Evolutionary conservation across 106 monocot species (phyloP).

Genomic region (Phalaenopsis equestris): DNA sequence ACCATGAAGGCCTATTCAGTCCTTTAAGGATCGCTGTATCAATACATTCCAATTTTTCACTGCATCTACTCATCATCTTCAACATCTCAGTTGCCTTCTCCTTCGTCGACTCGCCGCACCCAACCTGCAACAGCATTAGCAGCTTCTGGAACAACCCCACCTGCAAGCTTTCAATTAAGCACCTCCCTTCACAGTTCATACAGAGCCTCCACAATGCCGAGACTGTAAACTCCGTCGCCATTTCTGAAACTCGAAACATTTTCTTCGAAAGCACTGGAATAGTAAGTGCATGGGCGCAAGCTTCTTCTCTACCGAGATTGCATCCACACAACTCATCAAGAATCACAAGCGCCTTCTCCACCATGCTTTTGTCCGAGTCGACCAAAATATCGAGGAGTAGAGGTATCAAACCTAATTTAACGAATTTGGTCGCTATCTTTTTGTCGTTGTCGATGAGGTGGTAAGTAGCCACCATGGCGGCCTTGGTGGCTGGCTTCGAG

Average conservation of each 20-base stretch:
- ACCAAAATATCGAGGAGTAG: conserved; percentile 45
- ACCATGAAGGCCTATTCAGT: conserved; percentile 26
- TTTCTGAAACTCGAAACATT: conserved; percentile 35
- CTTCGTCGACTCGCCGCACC: conserved; percentile 39
- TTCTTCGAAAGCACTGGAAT: conserved; percentile 52
- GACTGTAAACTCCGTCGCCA: conserved; percentile 32
- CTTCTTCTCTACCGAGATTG: conserved; percentile 16
- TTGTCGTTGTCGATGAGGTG: conserved; percentile 21
- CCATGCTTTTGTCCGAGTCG: conserved; percentile 46
- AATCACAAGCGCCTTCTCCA: conserved; percentile 40
- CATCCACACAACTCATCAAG: conserved; percentile 24
- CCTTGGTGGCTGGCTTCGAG: conserved; percentile 49
- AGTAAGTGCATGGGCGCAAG: conserved; percentile 15
- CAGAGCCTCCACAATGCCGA: conserved; percentile 41
- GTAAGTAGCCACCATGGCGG: conserved; percentile 38
- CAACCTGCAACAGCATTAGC: conserved; percentile 54
- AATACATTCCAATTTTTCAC: conserved; percentile 35
- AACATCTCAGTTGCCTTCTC: conserved; percentile 46
- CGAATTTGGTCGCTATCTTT: conserved; percentile 10
- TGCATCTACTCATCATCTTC: conserved; percentile 43
- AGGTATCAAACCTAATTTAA: conserved; percentile 30
- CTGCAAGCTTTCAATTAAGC: conserved; percentile 33
- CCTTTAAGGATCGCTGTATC: conserved; percentile 41
- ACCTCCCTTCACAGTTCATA: conserved; percentile 13
- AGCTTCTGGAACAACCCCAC: conserved; percentile 71